Base-by-base conservation (phyloP, 2,329 filamentous ascomycete genomes). In the Rutstroemia sp. region DNA sequence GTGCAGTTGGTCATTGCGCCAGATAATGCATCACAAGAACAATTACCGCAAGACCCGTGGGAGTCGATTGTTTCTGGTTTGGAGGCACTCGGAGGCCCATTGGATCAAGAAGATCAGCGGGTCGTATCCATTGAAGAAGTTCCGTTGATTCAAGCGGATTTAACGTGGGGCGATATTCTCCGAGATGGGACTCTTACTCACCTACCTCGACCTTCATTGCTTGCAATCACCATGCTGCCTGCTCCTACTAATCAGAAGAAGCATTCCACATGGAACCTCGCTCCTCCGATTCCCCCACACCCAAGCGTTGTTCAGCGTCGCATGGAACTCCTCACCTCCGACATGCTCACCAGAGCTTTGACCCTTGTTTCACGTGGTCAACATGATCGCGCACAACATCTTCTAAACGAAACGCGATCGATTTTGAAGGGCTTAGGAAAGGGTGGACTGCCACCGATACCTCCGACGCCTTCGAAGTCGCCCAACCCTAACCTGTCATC, bases 391-490 rank as follows among this genome's bases (percentile, higher is more conserved):
- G 94, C 92, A 0, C 88, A 95, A 64, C 95, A 95, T 56, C 82
- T 99, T 3, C 79, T 99, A 39, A 89, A 87, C 61, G 94, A 99
- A 75, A 99, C 94, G 3, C 82, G 92, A 39, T 95, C 89, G 54
- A 99, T 99, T 58, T 78, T 99, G 54, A 96, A 96, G 73, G 94
- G 94, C 4, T 82, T 99, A 5, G 92, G 92, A 53, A 99, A 99
- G 73, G 94, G 94, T 37, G 89, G 92, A 1, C 79, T 99, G 0
- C 94, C 94, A 8, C 92, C 94, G 1, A 84, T 97, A 5, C 91
- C 91, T 2, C 86, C 86, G 1, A 73, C 80, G 38, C 75, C 78
- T 12, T 73, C 46, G 9, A 65, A 64, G 56, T 64, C 65, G 38
- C 54, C 60, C 21, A 62, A 51, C 42, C 39, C 27, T 41, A 25